Conservation (phyloP, 192 early-diverging fungal genomes). For the Entomortierella lignicola region DNA sequence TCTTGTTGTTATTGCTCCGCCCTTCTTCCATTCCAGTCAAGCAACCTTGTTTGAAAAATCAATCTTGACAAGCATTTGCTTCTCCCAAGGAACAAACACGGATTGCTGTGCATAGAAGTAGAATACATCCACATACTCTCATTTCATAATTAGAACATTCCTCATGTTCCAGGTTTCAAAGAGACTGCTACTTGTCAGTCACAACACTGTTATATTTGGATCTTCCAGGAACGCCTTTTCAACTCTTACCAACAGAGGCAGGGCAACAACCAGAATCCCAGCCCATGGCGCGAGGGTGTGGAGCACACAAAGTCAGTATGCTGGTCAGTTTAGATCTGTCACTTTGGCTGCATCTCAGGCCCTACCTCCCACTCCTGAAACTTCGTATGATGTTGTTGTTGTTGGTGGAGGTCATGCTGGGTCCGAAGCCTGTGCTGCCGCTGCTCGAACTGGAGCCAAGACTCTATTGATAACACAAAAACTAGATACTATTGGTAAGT, state of each 20-base stretch:
- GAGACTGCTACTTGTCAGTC: conserved; percentile 27
- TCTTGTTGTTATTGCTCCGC: no score
- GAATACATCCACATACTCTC: no score
- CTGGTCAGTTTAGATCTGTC: conserved; percentile 35
- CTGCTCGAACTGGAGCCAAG: conserved; percentile 77
- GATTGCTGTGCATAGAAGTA: no score
- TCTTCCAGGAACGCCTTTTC: conserved; percentile 18
- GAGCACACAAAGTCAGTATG: neutral
- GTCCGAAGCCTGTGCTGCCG: conserved; percentile 83
- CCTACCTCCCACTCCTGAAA: conserved; percentile 39
- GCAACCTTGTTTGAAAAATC: no score
- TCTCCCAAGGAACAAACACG: no score
- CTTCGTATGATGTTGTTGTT: conserved; percentile 77
- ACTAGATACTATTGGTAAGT: conserved; percentile 75
- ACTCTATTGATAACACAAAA: conserved; percentile 82
- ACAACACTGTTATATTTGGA: conserved; percentile 5
- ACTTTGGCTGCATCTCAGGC: conserved; percentile 48
- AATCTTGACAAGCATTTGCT: no score
- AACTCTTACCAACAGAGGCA: neutral
- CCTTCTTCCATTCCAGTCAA: no score
- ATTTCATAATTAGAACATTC: neutral
- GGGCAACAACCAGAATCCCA: neutral
- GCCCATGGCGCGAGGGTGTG: neutral
- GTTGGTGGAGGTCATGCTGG: conserved; percentile 90
- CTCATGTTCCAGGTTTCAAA: conserved; percentile 37